These are phyloP conservation scores for Dictyostelium brefeldianum DNA, from an alignment of 78 protist species.

Conservation along the genomic window DNA sequence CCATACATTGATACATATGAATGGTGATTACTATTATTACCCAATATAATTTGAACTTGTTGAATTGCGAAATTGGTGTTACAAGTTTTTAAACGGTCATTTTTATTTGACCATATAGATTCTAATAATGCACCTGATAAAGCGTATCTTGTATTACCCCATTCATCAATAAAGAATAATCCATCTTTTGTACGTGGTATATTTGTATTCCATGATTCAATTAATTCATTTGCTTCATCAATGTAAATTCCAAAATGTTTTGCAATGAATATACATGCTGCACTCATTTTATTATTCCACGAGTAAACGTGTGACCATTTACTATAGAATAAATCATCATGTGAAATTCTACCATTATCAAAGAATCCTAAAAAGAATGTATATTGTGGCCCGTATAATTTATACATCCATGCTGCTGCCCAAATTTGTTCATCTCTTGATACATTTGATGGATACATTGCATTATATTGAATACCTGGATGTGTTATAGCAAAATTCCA, in stretches of 20 bases:
- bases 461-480: constrained; percentile 44
- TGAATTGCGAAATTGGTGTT: neutral
- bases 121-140: constrained; percentile 1
- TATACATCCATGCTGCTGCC: constrained; percentile 63
- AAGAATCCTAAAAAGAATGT: neutral
- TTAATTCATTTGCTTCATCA: neutral
- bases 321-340: neutral
- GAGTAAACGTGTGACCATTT: neutral
- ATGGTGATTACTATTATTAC: neutral
- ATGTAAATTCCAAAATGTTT: neutral
- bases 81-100: neutral
- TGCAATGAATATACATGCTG: neutral
- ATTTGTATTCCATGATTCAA: neutral
- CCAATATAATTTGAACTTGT: neutral
- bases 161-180: neutral
- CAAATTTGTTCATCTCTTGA: constrained; percentile 52
- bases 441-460: constrained; percentile 49
- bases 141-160: neutral
- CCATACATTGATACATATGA: neutral
- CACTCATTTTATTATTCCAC: neutral
- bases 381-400: constrained; percentile 20
- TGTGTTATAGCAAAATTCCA: constrained; percentile 26
- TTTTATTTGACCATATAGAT: neutral
- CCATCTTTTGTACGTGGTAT: constrained; percentile 12
- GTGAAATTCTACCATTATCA: neutral